Base-by-base conservation (phyloP, 2,329 filamentous ascomycete genomes). In the Magnaporthiopsis poae region DNA sequence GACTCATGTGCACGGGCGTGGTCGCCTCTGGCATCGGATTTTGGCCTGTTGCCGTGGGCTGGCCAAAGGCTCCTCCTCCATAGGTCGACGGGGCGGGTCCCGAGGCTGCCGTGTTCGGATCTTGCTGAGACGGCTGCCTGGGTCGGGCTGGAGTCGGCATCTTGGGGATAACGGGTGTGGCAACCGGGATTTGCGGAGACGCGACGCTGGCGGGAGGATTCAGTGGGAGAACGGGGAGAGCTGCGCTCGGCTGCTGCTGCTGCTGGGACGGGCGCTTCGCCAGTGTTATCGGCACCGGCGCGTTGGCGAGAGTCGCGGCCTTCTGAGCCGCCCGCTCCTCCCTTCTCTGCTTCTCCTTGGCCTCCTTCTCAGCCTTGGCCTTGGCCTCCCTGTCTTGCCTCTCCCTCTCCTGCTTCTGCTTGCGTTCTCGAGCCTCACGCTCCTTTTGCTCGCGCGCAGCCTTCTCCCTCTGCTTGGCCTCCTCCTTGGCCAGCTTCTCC, bases 401-500 rank as follows among this genome's bases (percentile, higher is more conserved):
- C 68, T 89, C 88, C 73, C 82, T 85, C 64, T 88, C 86, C 68
- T 83, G 84, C 74, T 84, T 86, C 69, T 88, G 84, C 66, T 81
- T 79, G 61, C 80, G 74, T 67, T 79, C 80, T 39, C 77, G 77
- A 62, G 81, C 84, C 70, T 92, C 89, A 62, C 85, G 86, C 72
- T 88, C 87, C 71, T 83, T 85, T 73, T 85, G 80, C 69, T 86
- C 83, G 66, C 77, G 79, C 25, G 84, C 86, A 72, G 95, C 91
- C 71, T 87, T 90, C 72, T 96, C 93, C 72, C 85, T 90, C 71
- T 90, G 86, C 33, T 90, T 88, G 71, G 91, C 88, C 74, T 94
- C 93, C 72, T 92, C 92, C 76, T 90, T 93, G 69, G 88, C 86
- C 78, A 89, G 94, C 79, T 92, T 95, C 78, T 95, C 91, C 60